These are phyloP conservation scores for Huntiella moniliformis DNA, from an alignment of 2,329 filamentous ascomycete genomes.

Conservation along the genomic window DNA sequence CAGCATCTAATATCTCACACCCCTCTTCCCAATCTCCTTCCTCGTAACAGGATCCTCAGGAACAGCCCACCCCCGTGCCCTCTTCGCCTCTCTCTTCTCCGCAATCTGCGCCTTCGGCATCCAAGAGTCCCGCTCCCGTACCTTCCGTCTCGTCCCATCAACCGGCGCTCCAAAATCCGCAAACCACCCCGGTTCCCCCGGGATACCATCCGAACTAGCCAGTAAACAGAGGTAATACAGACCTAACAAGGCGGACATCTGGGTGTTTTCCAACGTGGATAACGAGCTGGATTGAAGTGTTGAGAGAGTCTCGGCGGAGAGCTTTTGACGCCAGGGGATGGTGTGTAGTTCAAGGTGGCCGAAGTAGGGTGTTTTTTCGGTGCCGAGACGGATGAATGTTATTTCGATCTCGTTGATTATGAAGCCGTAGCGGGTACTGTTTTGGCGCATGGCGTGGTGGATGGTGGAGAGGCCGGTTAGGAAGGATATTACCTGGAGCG, in stretches of 20 bases:
- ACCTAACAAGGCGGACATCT: conserved; percentile 51
- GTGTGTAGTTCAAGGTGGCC: conserved; percentile 65
- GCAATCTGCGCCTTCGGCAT: conserved; percentile 54
- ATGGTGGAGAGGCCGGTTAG: conserved; percentile 70
- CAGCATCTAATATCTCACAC: conserved; percentile 22
- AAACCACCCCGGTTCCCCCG: conserved; percentile 44
- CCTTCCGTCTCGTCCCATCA: conserved; percentile 52
- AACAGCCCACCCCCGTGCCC: conserved; percentile 54
- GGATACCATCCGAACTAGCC: conserved; percentile 39
- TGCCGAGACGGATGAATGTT: conserved; percentile 69
- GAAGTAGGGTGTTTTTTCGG: conserved; percentile 55
- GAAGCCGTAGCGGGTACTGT: conserved; percentile 84
- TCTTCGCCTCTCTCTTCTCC: conserved; percentile 61
- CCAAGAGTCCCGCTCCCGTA: conserved; percentile 51
- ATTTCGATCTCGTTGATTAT: conserved; percentile 94
- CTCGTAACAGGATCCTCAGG: conserved; percentile 55
- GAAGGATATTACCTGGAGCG: conserved; percentile 75
- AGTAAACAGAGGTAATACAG: conserved; percentile 64
- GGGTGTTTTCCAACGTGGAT: conserved; percentile 56
- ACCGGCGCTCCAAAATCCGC: conserved; percentile 58
- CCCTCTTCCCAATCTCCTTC: conserved; percentile 51
- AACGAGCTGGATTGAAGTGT: conserved; percentile 64
- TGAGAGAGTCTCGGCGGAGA: conserved; percentile 12
- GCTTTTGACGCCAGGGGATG: conserved; percentile 21
- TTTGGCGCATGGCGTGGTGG: conserved; percentile 83